Evolutionary conservation across 495 filamentous ascomycete species (phyloP).

Genomic region (Aspergillus conjunctus): DNA sequence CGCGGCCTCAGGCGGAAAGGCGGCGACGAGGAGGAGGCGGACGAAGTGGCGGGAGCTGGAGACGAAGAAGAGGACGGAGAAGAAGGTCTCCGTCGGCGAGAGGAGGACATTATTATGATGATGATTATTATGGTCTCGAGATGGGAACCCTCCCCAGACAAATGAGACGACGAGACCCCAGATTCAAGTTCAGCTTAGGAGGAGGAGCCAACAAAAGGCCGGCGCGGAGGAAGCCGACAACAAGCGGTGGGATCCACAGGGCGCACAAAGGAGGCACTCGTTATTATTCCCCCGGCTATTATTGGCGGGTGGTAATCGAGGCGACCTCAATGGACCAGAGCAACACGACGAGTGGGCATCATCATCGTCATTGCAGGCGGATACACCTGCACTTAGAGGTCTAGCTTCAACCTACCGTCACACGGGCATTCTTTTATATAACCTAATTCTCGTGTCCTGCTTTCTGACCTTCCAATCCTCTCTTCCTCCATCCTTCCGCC

Average conservation of each 20-base stretch:
- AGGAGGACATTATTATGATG: constrained; percentile 18
- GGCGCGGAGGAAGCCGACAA: constrained; percentile 4
- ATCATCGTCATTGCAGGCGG: constrained; percentile 18
- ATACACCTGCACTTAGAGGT: constrained; percentile 47
- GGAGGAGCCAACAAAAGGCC: not conserved
- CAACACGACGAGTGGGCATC: too few relatives aligned
- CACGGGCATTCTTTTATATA: constrained; percentile 3
- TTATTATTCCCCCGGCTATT: too few relatives aligned
- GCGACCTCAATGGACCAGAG: constrained; percentile 14
- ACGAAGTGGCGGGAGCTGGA: not conserved
- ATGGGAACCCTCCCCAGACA: constrained; percentile 1
- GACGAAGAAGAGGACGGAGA: constrained; percentile 10
- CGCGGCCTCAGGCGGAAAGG: constrained; percentile 17
- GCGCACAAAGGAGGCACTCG: not conserved
- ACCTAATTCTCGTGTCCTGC: not conserved
- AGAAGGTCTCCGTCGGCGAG: constrained; percentile 2
- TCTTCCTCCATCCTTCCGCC: not conserved
- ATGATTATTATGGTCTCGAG: not conserved
- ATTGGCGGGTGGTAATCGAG: too few relatives aligned
- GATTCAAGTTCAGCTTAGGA: not conserved
- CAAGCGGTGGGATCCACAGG: constrained; percentile 16
- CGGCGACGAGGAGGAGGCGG: constrained; percentile 4
- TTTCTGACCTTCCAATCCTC: constrained; percentile 12
- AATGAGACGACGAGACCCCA: not conserved
- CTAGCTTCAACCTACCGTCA: constrained; percentile 14